These are phyloP conservation scores for Didymella sp. DNA, from an alignment of 2,329 filamentous ascomycete genomes.

Conservation along the genomic window DNA sequence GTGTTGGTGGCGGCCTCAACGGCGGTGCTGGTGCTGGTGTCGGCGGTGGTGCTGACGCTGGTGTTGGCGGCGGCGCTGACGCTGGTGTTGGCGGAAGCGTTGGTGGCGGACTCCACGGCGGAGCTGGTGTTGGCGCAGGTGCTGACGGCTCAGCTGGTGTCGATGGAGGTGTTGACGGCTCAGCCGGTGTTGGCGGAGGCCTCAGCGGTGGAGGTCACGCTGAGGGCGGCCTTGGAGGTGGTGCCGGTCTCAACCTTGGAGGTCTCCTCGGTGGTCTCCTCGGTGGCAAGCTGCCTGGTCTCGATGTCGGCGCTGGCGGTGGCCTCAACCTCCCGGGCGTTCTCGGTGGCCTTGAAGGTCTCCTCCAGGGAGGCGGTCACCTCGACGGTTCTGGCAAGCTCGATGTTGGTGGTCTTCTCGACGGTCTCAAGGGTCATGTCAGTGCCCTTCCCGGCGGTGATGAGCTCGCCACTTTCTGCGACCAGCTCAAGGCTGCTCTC, in stretches of 20 bases:
- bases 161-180: neutral
- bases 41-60: too few relatives aligned
- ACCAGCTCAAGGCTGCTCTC: conserved; percentile 10
- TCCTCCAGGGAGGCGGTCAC: conserved; percentile 4
- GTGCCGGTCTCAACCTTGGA: conserved; percentile 11
- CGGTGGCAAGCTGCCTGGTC: conserved; percentile 7
- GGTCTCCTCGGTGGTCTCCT: conserved; percentile 13
- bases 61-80: neutral
- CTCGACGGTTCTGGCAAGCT: conserved; percentile 13
- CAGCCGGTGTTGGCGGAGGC: neutral
- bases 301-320: conserved; percentile 3
- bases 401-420: conserved; percentile 11
- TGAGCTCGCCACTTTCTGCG: conserved; percentile 11
- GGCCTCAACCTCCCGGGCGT: conserved; percentile 12
- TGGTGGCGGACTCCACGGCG: neutral
- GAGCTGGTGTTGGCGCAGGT: neutral
- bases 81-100: neutral
- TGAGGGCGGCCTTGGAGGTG: conserved; percentile 1
- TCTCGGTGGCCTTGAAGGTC: conserved; percentile 7
- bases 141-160: neutral
- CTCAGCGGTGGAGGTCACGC: neutral
- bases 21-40: too few relatives aligned
- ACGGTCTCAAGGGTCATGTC: conserved; percentile 8
- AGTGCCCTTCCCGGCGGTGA: conserved; percentile 9
- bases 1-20: too few relatives aligned